phyloP scores from a whole-genome alignment of 208 protist genomes.

The Spongospora subterranea region DNA sequence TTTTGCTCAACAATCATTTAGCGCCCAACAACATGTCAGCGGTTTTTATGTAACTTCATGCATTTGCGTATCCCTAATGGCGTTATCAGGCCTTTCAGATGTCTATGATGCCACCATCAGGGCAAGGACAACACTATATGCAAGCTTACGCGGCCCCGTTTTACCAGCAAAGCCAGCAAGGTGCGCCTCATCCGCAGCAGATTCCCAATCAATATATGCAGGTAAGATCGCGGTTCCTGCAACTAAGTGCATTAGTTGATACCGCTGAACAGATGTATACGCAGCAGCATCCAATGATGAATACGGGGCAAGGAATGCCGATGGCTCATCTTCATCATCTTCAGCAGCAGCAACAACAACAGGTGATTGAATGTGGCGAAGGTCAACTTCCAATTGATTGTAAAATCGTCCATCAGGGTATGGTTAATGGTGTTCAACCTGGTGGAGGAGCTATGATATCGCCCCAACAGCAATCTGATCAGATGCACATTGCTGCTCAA shows the following conservation, averaged over 20 bases:
- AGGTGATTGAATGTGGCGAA: not conserved
- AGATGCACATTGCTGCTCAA: not conserved
- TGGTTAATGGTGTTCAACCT: not conserved
- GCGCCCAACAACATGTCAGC: not conserved
- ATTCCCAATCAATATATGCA: not conserved
- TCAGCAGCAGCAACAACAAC: constrained; percentile 48
- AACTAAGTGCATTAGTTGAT: too few species aligned
- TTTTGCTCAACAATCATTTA: constrained; percentile 30
- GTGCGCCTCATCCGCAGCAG: not conserved
- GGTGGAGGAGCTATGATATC: not conserved
- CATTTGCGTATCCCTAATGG: not conserved
- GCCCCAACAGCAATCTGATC: not conserved
- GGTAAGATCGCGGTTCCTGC: not conserved
- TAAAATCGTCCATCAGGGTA: not conserved
- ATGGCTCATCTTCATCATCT: constrained; percentile 6
- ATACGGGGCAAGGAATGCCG: not conserved
- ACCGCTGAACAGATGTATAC: too few species aligned
- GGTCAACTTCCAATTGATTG: not conserved
- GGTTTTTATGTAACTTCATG: not conserved
- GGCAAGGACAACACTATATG: constrained; percentile 38
- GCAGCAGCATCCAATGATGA: constrained; percentile 26
- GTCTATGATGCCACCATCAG: constrained; percentile 6
- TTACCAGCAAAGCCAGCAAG: not conserved
- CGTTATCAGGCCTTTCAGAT: constrained; percentile 1
- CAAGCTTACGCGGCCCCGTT: constrained; percentile 2